A percentile compares a stretch with the other conserved stretches of the same genome.
Evolutionary conservation across 2,329 filamentous ascomycete species (phyloP).

Genomic region (Rhexocercosporidium sp.): DNA sequence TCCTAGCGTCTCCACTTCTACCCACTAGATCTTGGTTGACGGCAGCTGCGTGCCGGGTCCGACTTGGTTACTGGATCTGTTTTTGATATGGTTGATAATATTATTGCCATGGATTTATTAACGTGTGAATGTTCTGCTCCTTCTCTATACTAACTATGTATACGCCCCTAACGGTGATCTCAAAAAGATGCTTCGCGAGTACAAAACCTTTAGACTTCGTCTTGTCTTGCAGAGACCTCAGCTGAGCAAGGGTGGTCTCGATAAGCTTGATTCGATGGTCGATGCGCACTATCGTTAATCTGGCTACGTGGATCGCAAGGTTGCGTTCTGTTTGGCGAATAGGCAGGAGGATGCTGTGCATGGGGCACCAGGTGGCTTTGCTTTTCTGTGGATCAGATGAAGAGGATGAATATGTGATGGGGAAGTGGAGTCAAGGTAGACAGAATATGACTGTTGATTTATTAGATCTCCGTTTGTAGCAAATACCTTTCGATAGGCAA

Average conservation of each 20-base stretch:
- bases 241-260: slow-evolving; percentile 3
- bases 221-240: background rate
- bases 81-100: too few species aligned
- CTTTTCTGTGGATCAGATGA: background rate
- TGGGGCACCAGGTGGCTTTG: background rate
- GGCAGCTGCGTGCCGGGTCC: slow-evolving; percentile 11
- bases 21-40: background rate
- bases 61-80: slow-evolving; percentile 9
- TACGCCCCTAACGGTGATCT: too few species aligned
- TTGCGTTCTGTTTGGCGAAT: background rate
- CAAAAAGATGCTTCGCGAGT: too few species aligned
- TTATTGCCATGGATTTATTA: too few species aligned
- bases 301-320: background rate
- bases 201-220: too few species aligned
- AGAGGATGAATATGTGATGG: background rate
- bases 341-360: background rate
- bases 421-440: too few species aligned
- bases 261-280: slow-evolving; percentile 1
- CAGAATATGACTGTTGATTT: too few species aligned
- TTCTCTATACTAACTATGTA: too few species aligned
- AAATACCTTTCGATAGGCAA: too few species aligned
- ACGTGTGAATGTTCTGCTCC: too few species aligned
- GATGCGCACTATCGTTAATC: background rate
- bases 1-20: background rate
- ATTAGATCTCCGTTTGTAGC: too few species aligned